These are phyloP conservation scores for Euphorbia celastroides DNA, from an alignment of 441 rosid genomes.

Conservation along the genomic window DNA sequence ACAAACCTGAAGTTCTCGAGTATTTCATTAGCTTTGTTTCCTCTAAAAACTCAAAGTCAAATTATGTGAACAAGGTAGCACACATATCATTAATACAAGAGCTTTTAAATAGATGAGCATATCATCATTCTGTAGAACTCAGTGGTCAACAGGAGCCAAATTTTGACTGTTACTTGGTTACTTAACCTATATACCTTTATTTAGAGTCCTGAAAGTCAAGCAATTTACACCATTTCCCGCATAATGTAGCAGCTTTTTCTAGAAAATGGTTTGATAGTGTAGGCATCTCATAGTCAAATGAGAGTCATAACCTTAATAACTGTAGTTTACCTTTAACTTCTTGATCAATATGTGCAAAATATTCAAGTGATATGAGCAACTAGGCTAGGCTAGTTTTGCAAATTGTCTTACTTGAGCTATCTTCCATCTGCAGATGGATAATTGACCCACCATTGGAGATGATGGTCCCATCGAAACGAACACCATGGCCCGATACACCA, in stretches of 20 bases:
- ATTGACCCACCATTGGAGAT: slow-evolving; percentile 88
- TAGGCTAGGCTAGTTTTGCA: not conserved
- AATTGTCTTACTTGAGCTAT: not conserved
- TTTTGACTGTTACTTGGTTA: too few relatives aligned
- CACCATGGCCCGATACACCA: slow-evolving; percentile 94
- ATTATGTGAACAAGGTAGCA: not conserved
- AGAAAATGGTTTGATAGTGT: not conserved
- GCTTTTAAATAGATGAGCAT: too few relatives aligned
- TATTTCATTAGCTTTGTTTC: not conserved
- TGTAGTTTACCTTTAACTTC: not conserved
- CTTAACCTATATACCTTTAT: too few relatives aligned
- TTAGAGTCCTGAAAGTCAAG: not conserved
- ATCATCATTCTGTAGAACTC: too few relatives aligned
- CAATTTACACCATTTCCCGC: not conserved
- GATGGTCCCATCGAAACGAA: slow-evolving; percentile 72
- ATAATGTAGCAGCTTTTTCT: not conserved
- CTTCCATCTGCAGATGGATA: slow-evolving; percentile 64
- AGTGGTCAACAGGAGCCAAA: too few relatives aligned
- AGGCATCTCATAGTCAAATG: not conserved
- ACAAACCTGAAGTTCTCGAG: not conserved
- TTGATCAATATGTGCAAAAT: not conserved
- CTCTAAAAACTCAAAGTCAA: too few relatives aligned
- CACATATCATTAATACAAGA: too few relatives aligned
- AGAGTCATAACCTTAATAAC: too few relatives aligned
- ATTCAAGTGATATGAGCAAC: too few relatives aligned